Evolutionary conservation across 805 yeast genomes (phyloP).

Genomic region (Tetrapisispora pingtungensis): DNA sequence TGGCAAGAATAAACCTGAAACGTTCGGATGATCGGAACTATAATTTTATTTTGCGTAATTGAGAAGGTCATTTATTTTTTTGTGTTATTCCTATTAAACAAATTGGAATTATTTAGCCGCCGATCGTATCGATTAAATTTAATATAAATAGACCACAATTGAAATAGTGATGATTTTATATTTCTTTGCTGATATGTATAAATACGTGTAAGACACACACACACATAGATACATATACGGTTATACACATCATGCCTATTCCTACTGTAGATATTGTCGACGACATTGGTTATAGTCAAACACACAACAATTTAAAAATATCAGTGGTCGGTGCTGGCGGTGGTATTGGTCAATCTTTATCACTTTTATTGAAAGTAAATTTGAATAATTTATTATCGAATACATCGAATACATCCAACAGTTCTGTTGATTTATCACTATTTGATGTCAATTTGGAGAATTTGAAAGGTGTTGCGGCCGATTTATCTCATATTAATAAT

Average conservation of each 20-base stretch:
- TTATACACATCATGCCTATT: slow-evolving; percentile 1
- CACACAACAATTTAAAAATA: not conserved
- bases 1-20: too few relatives aligned
- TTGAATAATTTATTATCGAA: slow-evolving; percentile 18
- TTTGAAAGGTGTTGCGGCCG: slow-evolving; percentile 77
- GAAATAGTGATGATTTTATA: too few relatives aligned
- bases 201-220: too few relatives aligned
- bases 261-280: not conserved
- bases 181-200: too few relatives aligned
- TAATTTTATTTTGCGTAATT: too few relatives aligned
- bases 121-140: too few relatives aligned
- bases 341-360: slow-evolving; percentile 70
- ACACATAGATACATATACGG: not conserved
- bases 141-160: too few relatives aligned
- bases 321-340: slow-evolving; percentile 58
- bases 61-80: not conserved
- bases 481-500: slow-evolving; percentile 70
- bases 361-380: slow-evolving; percentile 46
- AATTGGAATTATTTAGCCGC: not conserved
- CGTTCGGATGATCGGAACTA: too few relatives aligned
- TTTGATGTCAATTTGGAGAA: slow-evolving; percentile 52
- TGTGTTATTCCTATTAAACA: too few relatives aligned
- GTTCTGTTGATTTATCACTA: slow-evolving; percentile 40
- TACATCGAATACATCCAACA: slow-evolving; percentile 49
- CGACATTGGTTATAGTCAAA: not conserved